Base-by-base conservation (phyloP, 2,329 filamentous ascomycete genomes). In the Cladophialophora exuberans region DNA sequence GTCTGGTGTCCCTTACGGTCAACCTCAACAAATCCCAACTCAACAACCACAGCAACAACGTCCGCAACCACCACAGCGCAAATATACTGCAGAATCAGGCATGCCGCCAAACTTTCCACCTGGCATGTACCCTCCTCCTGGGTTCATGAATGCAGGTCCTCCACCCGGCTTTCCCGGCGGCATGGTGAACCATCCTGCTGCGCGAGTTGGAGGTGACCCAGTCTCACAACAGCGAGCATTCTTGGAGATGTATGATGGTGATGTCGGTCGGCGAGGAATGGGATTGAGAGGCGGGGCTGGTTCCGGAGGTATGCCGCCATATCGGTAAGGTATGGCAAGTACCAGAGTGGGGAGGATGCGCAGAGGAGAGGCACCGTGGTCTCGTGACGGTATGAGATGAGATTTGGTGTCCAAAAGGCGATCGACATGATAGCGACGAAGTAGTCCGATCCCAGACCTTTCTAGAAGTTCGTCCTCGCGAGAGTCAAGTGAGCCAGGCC, bases 41-140 rank as follows among this genome's bases (percentile, higher is more conserved):
- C 55, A 46, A 31, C 52, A 30, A 18, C 33, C 47, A 3, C 48
- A 35, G 18, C 56, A 59, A 33, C 59, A 51, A 39, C 56, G 49
- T 18, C 25, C 53, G 26, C 56, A 50, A 18, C 53, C 47, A 25
- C 56, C 52, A 18, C 62, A 61, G 39, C 55, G 60, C 28, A 64
- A 64, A 50, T 64, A 64, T 39, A 63, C 61, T 3, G 65, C 63
- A 28, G 66, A 64, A n/a, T 65, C 57, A 55, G 63, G 60, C 20
- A 51, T 67, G 4, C 58, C 64, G 11, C 51, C 55, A 25, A 71
- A 68, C 47, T 69, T 68, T 45, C 73, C 73, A 10, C 73, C 73
- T 4, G 73, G 73, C 43, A 75, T 76, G 70, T 72, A 73, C 64
- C 73, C 73, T 23, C 74, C 73, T 20, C 74, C 73, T 3, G 74